phyloP scores from a whole-genome alignment of 169 alveolate genomes.

The Babesia gibsoni region DNA sequence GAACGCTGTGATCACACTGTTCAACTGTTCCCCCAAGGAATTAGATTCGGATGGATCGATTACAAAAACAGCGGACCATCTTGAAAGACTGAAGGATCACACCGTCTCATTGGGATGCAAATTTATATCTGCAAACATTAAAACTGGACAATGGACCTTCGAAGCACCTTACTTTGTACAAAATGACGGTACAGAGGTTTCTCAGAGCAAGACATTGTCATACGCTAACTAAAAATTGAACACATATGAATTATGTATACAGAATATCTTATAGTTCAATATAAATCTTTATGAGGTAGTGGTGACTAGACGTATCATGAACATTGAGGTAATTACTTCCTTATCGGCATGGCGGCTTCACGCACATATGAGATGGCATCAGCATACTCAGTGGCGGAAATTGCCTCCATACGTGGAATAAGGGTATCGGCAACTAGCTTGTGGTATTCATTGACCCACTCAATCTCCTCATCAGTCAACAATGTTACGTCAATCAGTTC shows the following conservation, averaged over 20 bases:
- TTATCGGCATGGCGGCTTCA: conserved; percentile 44
- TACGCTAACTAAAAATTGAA: neutral
- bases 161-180: conserved; percentile 51
- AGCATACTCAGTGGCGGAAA: conserved; percentile 32
- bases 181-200: neutral
- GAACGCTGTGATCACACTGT: conserved; percentile 63
- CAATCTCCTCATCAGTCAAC: conserved; percentile 48
- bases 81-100: conserved; percentile 55
- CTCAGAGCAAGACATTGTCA: neutral
- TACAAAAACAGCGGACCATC: conserved; percentile 22
- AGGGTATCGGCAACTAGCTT: conserved; percentile 42
- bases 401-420: conserved; percentile 36
- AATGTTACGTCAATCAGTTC: conserved; percentile 43
- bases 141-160: conserved; percentile 56
- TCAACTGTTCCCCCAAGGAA: conserved; percentile 66
- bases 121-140: conserved; percentile 45
- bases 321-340: neutral
- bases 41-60: conserved; percentile 5
- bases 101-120: conserved; percentile 56
- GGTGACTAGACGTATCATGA: too few relatives aligned
- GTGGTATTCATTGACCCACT: conserved; percentile 64
- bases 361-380: conserved; percentile 40
- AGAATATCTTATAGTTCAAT: neutral
- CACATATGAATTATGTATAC: neutral
- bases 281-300: neutral